phyloP scores from a whole-genome alignment of 352 stramenopile species.

The Phytopythium ostracodes region DNA sequence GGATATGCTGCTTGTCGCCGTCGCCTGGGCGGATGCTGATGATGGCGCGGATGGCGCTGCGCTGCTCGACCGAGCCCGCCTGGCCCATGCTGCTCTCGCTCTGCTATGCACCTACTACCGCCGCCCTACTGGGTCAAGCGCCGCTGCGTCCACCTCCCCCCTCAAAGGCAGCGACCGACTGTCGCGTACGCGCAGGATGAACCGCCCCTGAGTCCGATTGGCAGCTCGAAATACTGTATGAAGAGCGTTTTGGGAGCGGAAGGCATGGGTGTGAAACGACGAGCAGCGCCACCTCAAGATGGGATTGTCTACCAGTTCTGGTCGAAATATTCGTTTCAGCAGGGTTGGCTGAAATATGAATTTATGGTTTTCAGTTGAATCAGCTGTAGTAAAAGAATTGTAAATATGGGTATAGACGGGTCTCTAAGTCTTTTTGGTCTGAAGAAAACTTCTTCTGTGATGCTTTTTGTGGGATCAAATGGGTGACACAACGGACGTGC shows the following conservation, averaged over 20 bases:
- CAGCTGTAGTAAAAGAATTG: too few species aligned
- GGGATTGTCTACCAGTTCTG: not conserved
- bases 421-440: too few species aligned
- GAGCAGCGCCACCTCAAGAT: not conserved
- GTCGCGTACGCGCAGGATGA: not conserved
- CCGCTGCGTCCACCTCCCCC: not conserved
- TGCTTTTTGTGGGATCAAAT: not conserved
- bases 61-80: slow-evolving; percentile 74
- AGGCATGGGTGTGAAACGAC: slow-evolving; percentile 6
- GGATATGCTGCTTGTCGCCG: slow-evolving; percentile 36
- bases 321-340: not conserved
- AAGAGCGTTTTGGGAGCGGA: not conserved
- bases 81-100: slow-evolving; percentile 47
- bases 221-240: not conserved
- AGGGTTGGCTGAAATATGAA: not conserved
- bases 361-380: not conserved
- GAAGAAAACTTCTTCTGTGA: too few species aligned
- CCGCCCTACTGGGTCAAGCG: not conserved
- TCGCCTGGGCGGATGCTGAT: slow-evolving; percentile 44
- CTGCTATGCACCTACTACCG: not conserved
- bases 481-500: not conserved
- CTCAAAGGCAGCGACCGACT: too few species aligned
- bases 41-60: slow-evolving; percentile 73
- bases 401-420: too few species aligned
- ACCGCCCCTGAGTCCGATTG: not conserved